These are phyloP conservation scores for Rosa hybrid DNA, from an alignment of 331 rosid genomes.

Conservation along the genomic window DNA sequence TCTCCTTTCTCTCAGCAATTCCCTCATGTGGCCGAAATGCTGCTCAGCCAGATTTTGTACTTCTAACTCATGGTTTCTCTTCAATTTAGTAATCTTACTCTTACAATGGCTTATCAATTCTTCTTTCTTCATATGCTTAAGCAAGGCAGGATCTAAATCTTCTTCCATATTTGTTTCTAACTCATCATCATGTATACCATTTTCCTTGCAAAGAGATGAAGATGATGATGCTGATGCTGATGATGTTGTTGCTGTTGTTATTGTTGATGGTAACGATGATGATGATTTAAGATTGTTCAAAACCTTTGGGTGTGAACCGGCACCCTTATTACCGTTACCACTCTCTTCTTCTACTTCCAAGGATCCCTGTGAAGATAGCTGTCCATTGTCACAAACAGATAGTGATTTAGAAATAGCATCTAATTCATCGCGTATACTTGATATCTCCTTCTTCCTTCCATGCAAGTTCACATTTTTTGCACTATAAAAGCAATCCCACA, in stretches of 20 bases:
- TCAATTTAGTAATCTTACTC: constrained; percentile 64
- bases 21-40: constrained; percentile 54
- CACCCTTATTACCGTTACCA: constrained; percentile 43
- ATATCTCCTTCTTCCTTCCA: constrained; percentile 55
- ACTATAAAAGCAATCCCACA: constrained; percentile 38
- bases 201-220: constrained; percentile 48
- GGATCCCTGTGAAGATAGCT: constrained; percentile 62
- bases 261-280: constrained; percentile 20
- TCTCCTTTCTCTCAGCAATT: constrained; percentile 48
- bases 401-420: constrained; percentile 56
- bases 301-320: constrained; percentile 44
- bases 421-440: constrained; percentile 66
- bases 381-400: constrained; percentile 56
- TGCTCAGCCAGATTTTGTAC: constrained; percentile 57
- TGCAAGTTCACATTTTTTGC: constrained; percentile 40
- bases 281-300: constrained; percentile 30
- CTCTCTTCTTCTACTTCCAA: constrained; percentile 61
- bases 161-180: constrained; percentile 40
- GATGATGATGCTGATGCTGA: constrained; percentile 24
- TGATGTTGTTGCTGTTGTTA: not conserved
- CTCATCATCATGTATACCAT: constrained; percentile 62
- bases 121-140: constrained; percentile 49
- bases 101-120: constrained; percentile 45
- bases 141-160: constrained; percentile 43
- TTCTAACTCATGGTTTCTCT: constrained; percentile 69